Evolutionary conservation across 2,329 filamentous ascomycete species (phyloP), one percentile per base, ranked within the genome.

Genomic region (Apiospora rasikravindrae): DNA sequence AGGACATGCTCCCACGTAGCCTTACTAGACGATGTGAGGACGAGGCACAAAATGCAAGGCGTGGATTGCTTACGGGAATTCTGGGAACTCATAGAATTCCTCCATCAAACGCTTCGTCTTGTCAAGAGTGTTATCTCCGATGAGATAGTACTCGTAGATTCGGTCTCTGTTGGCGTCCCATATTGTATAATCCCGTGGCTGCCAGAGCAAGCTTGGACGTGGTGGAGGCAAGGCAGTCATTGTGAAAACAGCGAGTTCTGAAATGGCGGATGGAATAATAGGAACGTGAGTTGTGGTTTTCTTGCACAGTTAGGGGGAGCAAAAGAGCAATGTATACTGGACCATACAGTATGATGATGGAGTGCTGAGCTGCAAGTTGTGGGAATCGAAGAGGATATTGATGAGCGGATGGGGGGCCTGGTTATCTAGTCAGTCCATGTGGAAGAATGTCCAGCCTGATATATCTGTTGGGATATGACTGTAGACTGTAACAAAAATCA

Each of bases 81-180:
- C 49, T 13, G 51, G 51, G 4, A 53, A 53, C 5, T 4, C 49
- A 53, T 53, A 11, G 2, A 2, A 24, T 14, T 16, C 24, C 6
- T 53, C 51, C 51, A 53, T 53, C 24, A 53, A 16, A 1, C 51
- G 11, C 5, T 53, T 53, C 0, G 51, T 53, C 29, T 29, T 0
- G 4, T 2, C 1, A 13, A 2, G 51, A 13, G 7, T 11, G 0
- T 53, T 29, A 2, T 29, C 29, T 2, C 7, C 1, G 0, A 53
- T 24, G 1, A 53, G 51, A 14, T 53, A 53, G 13, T 14, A 29
- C 13, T 53, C 51, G 13, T 53, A 53, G 4, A 53, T 53, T 19
- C 24, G 24, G 14, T 53, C 51, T 19, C 51, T 16, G 24, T 53
- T 26, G 24, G 51, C 24, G 4, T 53, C 51, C 51, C 51, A 53